phyloP scores from a whole-genome alignment of 208 protist species.

The Acanthamoeba healyi region DNA sequence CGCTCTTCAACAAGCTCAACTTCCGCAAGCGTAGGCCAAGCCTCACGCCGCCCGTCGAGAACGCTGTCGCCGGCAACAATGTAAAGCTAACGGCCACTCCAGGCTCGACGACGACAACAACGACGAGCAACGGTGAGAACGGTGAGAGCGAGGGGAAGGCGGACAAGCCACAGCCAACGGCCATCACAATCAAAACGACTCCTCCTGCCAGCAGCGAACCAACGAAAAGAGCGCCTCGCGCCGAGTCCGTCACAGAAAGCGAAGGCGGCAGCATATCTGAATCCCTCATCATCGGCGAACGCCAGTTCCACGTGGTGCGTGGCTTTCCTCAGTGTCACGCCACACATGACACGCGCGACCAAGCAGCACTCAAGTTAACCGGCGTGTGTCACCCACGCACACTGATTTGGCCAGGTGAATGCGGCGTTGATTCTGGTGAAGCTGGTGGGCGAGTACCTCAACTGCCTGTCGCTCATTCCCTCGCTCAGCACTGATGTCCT shows the following conservation, averaged over 20 bases:
- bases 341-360: no score
- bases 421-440: slow-evolving; percentile 71
- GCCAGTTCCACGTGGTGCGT: background rate
- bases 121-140: no score
- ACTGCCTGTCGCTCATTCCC: slow-evolving; percentile 66
- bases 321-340: no score
- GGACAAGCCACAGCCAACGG: no score
- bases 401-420: no score
- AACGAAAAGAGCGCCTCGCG: background rate
- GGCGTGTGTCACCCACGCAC: no score
- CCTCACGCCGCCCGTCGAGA: background rate
- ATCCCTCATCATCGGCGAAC: background rate
- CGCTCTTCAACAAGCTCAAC: slow-evolving; percentile 54
- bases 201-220: no score
- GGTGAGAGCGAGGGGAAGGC: no score
- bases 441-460: slow-evolving; percentile 57
- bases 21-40: background rate
- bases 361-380: no score
- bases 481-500: slow-evolving; percentile 78
- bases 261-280: background rate
- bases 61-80: no score
- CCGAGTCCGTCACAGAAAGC: background rate
- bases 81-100: background rate
- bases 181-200: no score
- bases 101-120: background rate